phyloP scores from a whole-genome alignment of 1,139 yeast species.

The Sugiyamaella grinbergsii region DNA sequence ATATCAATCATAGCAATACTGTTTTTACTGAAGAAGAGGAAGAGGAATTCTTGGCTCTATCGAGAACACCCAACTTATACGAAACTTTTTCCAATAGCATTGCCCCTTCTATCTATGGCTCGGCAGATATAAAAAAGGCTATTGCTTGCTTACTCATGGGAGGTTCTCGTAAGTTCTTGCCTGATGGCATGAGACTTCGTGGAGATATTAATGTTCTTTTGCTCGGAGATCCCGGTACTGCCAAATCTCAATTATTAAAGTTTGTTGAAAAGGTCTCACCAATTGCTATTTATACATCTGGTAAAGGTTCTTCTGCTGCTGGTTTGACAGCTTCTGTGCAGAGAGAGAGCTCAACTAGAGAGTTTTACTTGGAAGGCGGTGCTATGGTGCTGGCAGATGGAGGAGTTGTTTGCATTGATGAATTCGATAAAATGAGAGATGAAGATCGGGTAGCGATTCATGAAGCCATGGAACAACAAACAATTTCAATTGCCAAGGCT shows the following conservation, averaged over 20 bases:
- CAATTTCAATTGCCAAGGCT: slow-evolving; percentile 98
- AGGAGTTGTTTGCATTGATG: slow-evolving; percentile 98
- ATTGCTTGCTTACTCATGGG: slow-evolving; percentile 91
- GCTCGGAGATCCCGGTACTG: slow-evolving; percentile 98
- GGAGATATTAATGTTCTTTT: slow-evolving; percentile 94
- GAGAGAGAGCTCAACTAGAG: slow-evolving; percentile 83
- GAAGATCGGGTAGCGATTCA: slow-evolving; percentile 99
- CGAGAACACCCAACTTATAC: slow-evolving; percentile 81
- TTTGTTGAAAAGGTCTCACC: slow-evolving; percentile 96
- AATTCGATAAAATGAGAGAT: slow-evolving; percentile 98
- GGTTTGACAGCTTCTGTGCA: slow-evolving; percentile 98
- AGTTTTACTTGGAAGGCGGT: slow-evolving; percentile 96
- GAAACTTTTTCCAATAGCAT: slow-evolving; percentile 84
- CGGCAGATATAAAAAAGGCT: slow-evolving; percentile 87
- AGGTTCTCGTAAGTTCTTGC: slow-evolving; percentile 87
- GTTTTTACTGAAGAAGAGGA: slow-evolving; percentile 92
- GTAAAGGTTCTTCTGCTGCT: slow-evolving; percentile 99
- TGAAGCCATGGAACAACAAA: slow-evolving; percentile 99
- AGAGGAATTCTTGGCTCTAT: slow-evolving; percentile 79
- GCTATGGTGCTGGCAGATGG: slow-evolving; percentile 99
- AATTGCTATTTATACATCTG: slow-evolving; percentile 93
- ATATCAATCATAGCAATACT: slow-evolving; percentile 59
- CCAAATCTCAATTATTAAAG: slow-evolving; percentile 91
- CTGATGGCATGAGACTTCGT: slow-evolving; percentile 95
- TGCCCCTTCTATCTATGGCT: slow-evolving; percentile 97